Evolutionary conservation across 371 early-diverging fungal genomes (phyloP), one percentile per base, ranked within the genome.

Genomic region (Lichtheimia hyalospora): DNA sequence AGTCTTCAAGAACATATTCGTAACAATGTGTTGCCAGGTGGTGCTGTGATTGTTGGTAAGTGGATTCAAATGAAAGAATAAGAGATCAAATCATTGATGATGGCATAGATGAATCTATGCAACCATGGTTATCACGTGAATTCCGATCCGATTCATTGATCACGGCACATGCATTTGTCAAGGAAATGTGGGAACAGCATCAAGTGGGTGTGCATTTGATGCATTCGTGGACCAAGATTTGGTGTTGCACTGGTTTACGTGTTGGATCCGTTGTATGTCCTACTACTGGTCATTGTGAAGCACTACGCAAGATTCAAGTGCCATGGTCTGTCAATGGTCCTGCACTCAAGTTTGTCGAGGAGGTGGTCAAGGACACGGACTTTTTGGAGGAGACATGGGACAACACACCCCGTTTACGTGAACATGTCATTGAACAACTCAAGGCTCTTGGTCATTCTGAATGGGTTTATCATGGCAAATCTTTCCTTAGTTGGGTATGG

Each of bases 201-300:
- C 71, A 82, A n/a, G 84, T 93, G 4, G 83, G 89, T 15, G 79
- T 93, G 52, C 91, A 89, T 65, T 82, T 93, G 18, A 92, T 93
- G 73, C 93, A 93, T 71, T 91, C 92, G 18, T 93, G 93, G 93
- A 93, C 93, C 55, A 93, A 93, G 75, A 81, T 93, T 51, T 93
- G 93, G 93, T 91, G 89, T 27, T 93, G 93, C 75, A 91, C 93
- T 1, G 93, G 93, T 15, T 77, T 93, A 27, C 89, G 93, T 44
- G 74, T 92, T n/a, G 93, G 93, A 20, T 92, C 92, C 0, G 85
- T 93, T 14, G 86, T 93, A 40, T 90, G 92, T 65, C 92, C 93
- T 12, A 92, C 92, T 0, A 78, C 64, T 5, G 70, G 70, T 5
- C 90, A 91, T 61, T 88, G 88, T 63, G 79, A 83, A 8, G 82